Base-by-base conservation (phyloP, 169 alveolate genomes). In the Cryptosporidium sp. region DNA sequence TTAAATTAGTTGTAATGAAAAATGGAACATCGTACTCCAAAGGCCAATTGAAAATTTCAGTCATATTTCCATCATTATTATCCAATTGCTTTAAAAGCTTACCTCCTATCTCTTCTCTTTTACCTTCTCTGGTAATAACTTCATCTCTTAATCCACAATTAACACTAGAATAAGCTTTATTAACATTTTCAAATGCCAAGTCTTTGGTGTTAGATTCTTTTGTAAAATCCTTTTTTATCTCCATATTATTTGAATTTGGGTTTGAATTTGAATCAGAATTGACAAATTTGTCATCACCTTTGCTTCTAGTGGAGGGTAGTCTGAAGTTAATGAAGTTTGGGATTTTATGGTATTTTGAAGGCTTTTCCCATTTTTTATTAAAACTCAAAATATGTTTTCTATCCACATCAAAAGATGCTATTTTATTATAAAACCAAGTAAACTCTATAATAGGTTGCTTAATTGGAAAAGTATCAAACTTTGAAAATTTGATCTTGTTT, bases 381-480 rank as follows among this genome's bases (percentile, higher is more conserved):
- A 80, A 80, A 18, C 45, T 62, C 9, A 80, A 61, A 61, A 62
- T 62, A 39, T 80, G 89, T 8, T 41, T 80, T 37, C 89, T 80
- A 16, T 80, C 74, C 2, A 80, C 89, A 45, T 80, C 89, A 80
- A 80, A 61, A n/a, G 89, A 29, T 1, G 75, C 59, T 0, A 52
- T 65, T 62, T 80, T 80, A 48, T 50, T 37, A 65, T 80, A 80
- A 62, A 62, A 80, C 89, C 89, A 80, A 35, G 89, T 80, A 35
- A 80, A 80, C 39, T 80, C 89, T 8, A 80, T 62, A 6, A 80
- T 45, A 16, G 89, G 68, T 29, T 62, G 75, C 43, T 80, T 80
- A 23, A 80, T 65, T 26, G 71, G 74, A n/a, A 61, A 80, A 26
- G 61, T 62, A 16, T 41, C 61, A 62, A 80, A 65, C 41, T 80